phyloP scores from a whole-genome alignment of 208 protist species.

The Trypanosoma melophagium region DNA sequence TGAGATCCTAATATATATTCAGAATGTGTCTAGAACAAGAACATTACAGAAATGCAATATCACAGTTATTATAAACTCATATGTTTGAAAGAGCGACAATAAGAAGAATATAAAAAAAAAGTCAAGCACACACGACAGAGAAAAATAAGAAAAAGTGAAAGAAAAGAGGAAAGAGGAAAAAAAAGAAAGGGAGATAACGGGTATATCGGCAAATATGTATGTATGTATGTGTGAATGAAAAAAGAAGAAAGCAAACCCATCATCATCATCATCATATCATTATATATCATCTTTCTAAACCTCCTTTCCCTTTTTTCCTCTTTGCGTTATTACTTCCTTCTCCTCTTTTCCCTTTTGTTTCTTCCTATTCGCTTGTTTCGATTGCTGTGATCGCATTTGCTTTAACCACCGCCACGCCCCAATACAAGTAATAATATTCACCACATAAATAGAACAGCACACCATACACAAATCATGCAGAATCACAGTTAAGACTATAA shows the following conservation, averaged over 20 bases:
- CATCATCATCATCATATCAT: too few relatives aligned
- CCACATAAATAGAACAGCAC: constrained; percentile 75
- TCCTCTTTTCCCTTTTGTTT: neutral
- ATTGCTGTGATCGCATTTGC: neutral
- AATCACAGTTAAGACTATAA: constrained; percentile 51
- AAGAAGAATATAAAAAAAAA: too few relatives aligned
- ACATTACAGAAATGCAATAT: too few relatives aligned
- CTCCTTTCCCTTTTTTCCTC: neutral
- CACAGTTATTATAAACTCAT: neutral
- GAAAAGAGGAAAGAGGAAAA: neutral
- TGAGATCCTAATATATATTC: too few relatives aligned
- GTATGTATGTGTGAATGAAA: constrained; percentile 22
- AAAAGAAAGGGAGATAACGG: too few relatives aligned
- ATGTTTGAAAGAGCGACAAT: neutral
- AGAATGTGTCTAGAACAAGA: too few relatives aligned
- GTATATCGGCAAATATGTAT: constrained; percentile 4
- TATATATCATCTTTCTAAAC: too few relatives aligned
- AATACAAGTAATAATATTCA: constrained; percentile 51
- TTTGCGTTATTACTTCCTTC: neutral
- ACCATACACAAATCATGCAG: constrained; percentile 70
- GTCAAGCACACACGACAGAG: neutral
- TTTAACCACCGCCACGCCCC: constrained; percentile 44
- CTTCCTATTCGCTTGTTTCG: constrained; percentile 3
- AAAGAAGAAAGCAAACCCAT: neutral
- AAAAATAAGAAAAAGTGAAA: neutral